Percentiles rank a stretch among this genome's conserved stretches.
phyloP scores from a whole-genome alignment of 2,329 filamentous ascomycete genomes.

The Fusarium ambrosium region DNA sequence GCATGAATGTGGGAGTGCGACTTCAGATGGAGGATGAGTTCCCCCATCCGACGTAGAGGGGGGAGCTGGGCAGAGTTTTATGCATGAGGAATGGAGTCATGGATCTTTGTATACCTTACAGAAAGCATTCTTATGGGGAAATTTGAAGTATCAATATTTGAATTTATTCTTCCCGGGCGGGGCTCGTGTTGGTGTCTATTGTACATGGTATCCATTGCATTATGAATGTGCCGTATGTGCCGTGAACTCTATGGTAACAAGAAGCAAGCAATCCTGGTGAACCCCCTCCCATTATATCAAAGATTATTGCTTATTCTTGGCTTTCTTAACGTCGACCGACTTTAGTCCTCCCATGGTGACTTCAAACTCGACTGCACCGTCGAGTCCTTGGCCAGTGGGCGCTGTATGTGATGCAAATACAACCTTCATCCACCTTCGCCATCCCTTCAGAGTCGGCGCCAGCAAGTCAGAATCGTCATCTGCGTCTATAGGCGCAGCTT shows the following conservation, averaged over 20 bases:
- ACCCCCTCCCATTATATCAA: too few relatives aligned
- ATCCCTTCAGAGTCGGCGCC: slow-evolving; percentile 65
- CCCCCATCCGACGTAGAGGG: slow-evolving; percentile 68
- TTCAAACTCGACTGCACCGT: slow-evolving; percentile 77
- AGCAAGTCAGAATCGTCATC: slow-evolving; percentile 59
- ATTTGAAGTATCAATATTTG: slow-evolving; percentile 24
- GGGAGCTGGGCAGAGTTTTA: slow-evolving; percentile 18
- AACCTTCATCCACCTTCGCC: slow-evolving; percentile 86
- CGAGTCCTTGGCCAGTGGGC: slow-evolving; percentile 62
- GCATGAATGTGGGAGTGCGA: slow-evolving; percentile 97
- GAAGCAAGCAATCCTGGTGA: not conserved
- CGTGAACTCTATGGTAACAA: not conserved
- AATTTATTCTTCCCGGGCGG: slow-evolving; percentile 13
- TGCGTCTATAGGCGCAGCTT: slow-evolving; percentile 52
- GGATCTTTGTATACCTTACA: slow-evolving; percentile 35
- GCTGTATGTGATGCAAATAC: slow-evolving; percentile 87
- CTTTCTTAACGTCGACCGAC: slow-evolving; percentile 43
- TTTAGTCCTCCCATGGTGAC: slow-evolving; percentile 76
- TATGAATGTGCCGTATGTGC: not conserved
- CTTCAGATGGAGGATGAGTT: slow-evolving; percentile 96
- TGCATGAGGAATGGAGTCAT: slow-evolving; percentile 37
- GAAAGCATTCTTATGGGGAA: slow-evolving; percentile 29
- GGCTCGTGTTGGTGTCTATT: slow-evolving; percentile 1
- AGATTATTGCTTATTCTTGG: slow-evolving; percentile 8
- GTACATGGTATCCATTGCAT: not conserved